These are phyloP conservation scores for Cyberlindnera subsufficiens DNA, from an alignment of 805 yeast genomes.

Conservation along the genomic window DNA sequence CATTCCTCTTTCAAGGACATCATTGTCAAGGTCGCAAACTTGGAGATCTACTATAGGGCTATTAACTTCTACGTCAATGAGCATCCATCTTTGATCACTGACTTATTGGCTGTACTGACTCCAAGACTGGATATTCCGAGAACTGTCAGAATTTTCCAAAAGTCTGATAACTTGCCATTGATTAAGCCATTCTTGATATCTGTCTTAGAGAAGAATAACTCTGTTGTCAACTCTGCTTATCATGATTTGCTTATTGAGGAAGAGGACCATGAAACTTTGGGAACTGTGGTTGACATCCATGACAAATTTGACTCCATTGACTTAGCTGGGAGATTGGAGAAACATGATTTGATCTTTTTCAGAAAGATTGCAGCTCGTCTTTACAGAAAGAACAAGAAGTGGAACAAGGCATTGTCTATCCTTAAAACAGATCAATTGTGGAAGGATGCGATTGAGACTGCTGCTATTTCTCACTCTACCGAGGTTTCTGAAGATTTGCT, in stretches of 20 bases:
- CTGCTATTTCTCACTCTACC: conserved; percentile 68
- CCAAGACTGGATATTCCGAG: conserved; percentile 92
- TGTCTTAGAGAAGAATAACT: conserved; percentile 83
- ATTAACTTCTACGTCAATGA: conserved; percentile 89
- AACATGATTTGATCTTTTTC: conserved; percentile 85
- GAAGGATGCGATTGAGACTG: conserved; percentile 92
- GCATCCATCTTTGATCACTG: conserved; percentile 87
- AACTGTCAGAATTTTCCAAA: conserved; percentile 89
- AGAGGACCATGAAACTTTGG: conserved; percentile 87
- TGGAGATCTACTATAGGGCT: conserved; percentile 96
- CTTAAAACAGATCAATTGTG: conserved; percentile 90
- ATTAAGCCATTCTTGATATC: conserved; percentile 92
- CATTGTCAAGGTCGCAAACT: conserved; percentile 87
- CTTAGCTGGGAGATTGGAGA: conserved; percentile 87
- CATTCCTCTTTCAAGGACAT: conserved; percentile 93
- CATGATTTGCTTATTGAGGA: conserved; percentile 95
- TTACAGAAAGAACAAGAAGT: conserved; percentile 91
- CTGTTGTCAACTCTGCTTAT: conserved; percentile 90
- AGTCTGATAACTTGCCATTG: conserved; percentile 93
- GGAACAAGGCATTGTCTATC: conserved; percentile 81
- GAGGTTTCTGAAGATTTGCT: conserved; percentile 86
- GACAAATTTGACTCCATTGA: conserved; percentile 92
- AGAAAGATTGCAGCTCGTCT: conserved; percentile 94
- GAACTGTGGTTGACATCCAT: conserved; percentile 79
- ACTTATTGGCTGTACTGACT: conserved; percentile 74